phyloP scores from a whole-genome alignment of 2,329 filamentous ascomycete species.

The Coniochaeta sp. region DNA sequence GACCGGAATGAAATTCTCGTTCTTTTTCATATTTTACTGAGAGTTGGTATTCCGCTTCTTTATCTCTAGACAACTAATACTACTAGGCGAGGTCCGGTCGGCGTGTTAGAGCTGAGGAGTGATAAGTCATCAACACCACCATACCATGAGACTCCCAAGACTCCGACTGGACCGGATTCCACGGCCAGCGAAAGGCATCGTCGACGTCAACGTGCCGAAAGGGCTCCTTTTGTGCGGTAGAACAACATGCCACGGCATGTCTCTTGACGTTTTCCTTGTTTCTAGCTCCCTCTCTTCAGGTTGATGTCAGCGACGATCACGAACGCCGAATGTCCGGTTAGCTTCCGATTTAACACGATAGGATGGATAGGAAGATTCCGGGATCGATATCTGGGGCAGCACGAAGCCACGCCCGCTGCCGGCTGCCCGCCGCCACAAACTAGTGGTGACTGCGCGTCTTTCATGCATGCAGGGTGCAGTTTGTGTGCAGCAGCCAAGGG shows the following conservation, averaged over 20 bases:
- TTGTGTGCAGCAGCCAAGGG: not conserved
- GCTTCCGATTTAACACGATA: not conserved
- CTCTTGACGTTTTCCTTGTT: not conserved
- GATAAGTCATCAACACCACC: not conserved
- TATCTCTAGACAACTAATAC: too few relatives aligned
- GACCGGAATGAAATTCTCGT: too few relatives aligned
- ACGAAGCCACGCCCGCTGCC: too few relatives aligned
- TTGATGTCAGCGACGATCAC: not conserved
- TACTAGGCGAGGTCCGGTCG: too few relatives aligned
- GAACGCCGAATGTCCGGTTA: not conserved
- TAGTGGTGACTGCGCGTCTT: not conserved
- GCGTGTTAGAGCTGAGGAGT: too few relatives aligned
- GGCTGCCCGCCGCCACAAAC: too few relatives aligned
- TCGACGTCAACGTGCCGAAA: not conserved
- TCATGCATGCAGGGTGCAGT: constrained; percentile 1
- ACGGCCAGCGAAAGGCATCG: too few relatives aligned
- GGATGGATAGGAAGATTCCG: constrained; percentile 1
- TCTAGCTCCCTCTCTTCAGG: too few relatives aligned
- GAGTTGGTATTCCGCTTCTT: too few relatives aligned
- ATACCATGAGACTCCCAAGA: not conserved
- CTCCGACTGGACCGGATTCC: not conserved
- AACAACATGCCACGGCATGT: not conserved
- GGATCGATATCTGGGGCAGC: not conserved
- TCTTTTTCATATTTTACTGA: too few relatives aligned
- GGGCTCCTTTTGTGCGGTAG: not conserved